These are phyloP conservation scores for Teratosphaeria zuluensis DNA, from an alignment of 2,329 filamentous ascomycete genomes.

Conservation along the genomic window DNA sequence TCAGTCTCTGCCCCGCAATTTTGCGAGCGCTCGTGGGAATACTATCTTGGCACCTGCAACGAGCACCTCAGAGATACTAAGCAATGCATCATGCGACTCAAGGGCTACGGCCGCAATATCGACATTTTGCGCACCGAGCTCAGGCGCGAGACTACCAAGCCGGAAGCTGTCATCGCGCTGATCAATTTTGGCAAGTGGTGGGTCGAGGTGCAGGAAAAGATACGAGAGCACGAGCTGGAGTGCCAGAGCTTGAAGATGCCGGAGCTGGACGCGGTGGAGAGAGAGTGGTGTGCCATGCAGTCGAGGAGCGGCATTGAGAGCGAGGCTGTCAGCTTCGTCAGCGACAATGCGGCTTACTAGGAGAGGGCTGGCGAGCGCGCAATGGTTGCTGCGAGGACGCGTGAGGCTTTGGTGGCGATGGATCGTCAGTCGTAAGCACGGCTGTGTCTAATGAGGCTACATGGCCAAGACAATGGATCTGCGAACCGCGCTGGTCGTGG, in stretches of 20 bases:
- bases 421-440: neutral
- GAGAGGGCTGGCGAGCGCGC: neutral
- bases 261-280: neutral
- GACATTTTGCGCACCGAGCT: conserved; percentile 18
- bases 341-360: neutral
- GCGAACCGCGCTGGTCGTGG: neutral
- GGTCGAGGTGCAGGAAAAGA: conserved; percentile 25
- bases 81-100: conserved; percentile 31
- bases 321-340: neutral
- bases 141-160: conserved; percentile 3
- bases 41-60: conserved; percentile 18
- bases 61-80: conserved; percentile 28
- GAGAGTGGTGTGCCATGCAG: neutral
- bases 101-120: conserved; percentile 25
- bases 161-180: conserved; percentile 14
- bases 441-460: neutral
- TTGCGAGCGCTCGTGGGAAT: conserved; percentile 23
- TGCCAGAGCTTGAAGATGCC: conserved; percentile 3
- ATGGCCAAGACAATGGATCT: neutral
- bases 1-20: conserved; percentile 5
- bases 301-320: neutral
- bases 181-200: conserved; percentile 32
- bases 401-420: neutral
- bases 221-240: conserved; percentile 21
- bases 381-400: neutral